A percentile compares a stretch with the other conserved stretches of the same genome.
phyloP scores from a whole-genome alignment of 768 basidiomycete species.

The Russula ochroleuca region DNA sequence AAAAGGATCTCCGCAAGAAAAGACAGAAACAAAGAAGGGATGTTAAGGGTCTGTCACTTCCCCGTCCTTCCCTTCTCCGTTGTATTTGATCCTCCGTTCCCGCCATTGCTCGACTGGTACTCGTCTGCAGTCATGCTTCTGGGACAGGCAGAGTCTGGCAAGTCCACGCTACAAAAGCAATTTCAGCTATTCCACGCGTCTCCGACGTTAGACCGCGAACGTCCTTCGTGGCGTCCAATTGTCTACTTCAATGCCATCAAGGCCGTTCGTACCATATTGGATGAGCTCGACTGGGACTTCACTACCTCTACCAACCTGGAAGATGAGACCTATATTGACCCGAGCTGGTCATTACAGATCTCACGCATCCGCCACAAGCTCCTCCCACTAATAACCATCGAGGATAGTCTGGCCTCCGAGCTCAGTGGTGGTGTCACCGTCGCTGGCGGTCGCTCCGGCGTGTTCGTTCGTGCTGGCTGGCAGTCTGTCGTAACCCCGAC shows the following conservation, averaged over 20 bases:
- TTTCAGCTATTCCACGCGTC: slow-evolving; percentile 77
- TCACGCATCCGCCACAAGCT: slow-evolving; percentile 51
- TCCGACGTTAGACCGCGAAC: slow-evolving; percentile 38
- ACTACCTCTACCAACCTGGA: slow-evolving; percentile 15
- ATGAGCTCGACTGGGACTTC: slow-evolving; percentile 31
- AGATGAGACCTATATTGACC: slow-evolving; percentile 24
- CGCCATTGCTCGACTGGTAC: background rate
- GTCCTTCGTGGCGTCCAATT: slow-evolving; percentile 42
- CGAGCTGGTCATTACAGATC: slow-evolving; percentile 44
- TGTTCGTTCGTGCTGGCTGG: slow-evolving; percentile 71
- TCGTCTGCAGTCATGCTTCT: slow-evolving; percentile 57
- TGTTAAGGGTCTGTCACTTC: slow-evolving; percentile 47
- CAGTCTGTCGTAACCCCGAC: slow-evolving; percentile 53
- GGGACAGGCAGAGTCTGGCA: slow-evolving; percentile 75
- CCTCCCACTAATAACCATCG: slow-evolving; percentile 60
- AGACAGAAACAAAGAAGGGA: slow-evolving; percentile 45
- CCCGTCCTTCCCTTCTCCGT: background rate
- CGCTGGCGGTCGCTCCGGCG: slow-evolving; percentile 54
- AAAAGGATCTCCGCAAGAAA: slow-evolving; percentile 49
- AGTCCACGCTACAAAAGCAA: slow-evolving; percentile 81
- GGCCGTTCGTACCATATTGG: slow-evolving; percentile 29
- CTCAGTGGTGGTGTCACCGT: slow-evolving; percentile 62
- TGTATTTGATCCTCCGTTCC: background rate
- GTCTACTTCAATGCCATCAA: slow-evolving; percentile 49
- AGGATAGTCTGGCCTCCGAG: slow-evolving; percentile 63